Conservation (phyloP, 305 asterid species). For the Solanum hybrid region DNA sequence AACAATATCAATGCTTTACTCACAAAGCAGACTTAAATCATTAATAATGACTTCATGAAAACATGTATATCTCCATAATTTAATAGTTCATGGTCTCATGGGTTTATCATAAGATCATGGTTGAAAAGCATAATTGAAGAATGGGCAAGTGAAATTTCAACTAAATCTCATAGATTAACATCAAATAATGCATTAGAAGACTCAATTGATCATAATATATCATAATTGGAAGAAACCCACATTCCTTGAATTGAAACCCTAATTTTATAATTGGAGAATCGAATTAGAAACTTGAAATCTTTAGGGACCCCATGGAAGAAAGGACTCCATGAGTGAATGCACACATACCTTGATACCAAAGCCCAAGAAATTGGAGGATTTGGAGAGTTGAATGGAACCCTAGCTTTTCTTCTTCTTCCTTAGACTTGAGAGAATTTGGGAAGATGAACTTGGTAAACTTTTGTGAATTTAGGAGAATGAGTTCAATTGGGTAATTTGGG, state of each 20-base stretch:
- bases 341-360: neutral
- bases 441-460: neutral
- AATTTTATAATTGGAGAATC: neutral
- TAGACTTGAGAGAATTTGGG: neutral
- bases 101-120: neutral
- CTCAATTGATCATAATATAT: neutral
- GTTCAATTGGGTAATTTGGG: neutral
- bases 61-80: neutral
- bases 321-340: neutral
- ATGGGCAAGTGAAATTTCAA: neutral
- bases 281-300: neutral
- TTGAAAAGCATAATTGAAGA: neutral
- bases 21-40: neutral
- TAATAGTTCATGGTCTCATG: neutral
- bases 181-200: neutral
- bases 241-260: neutral
- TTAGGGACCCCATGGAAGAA: neutral
- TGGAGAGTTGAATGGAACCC: neutral
- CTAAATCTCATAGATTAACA: neutral
- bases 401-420: neutral
- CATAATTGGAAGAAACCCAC: neutral
- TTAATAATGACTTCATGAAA: neutral
- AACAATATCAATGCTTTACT: neutral
- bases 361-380: neutral
- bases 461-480: neutral